phyloP scores from a whole-genome alignment of 768 basidiomycete genomes.

The Phylloporus rhodoxanthus region DNA sequence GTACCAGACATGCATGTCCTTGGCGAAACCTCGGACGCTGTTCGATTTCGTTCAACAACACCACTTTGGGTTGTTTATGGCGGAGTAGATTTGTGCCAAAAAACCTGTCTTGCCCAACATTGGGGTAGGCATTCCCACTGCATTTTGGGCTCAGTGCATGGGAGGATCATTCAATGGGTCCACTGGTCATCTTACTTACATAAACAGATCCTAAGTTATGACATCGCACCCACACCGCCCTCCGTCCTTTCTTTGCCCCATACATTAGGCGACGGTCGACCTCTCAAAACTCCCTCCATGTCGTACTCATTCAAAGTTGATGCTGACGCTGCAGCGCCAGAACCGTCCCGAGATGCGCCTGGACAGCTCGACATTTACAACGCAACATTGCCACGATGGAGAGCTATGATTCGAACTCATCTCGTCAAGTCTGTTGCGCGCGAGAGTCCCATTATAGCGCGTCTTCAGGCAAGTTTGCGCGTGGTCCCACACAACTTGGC shows the following conservation, averaged over 20 bases:
- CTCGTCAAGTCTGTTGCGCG: conserved; percentile 48
- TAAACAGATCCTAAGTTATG: background rate
- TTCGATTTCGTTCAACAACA: too few species aligned
- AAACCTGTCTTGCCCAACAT: too few species aligned
- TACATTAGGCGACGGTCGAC: background rate
- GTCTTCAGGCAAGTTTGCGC: conserved; percentile 57
- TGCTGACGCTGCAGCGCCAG: background rate
- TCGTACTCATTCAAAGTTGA: background rate
- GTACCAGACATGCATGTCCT: too few species aligned
- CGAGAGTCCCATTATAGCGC: conserved; percentile 59
- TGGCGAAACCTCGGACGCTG: too few species aligned
- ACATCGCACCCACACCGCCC: background rate
- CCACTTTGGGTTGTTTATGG: too few species aligned
- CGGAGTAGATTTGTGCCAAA: too few species aligned
- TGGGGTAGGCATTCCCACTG: too few species aligned
- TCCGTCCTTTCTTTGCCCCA: background rate
- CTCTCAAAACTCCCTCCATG: background rate
- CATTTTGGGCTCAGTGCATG: too few species aligned
- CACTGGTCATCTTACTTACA: background rate
- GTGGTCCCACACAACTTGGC: background rate
- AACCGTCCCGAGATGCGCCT: conserved; percentile 2
- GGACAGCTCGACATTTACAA: conserved; percentile 54
- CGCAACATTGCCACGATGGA: conserved; percentile 57
- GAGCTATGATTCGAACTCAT: conserved; percentile 49
- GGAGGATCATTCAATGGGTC: too few species aligned